These are phyloP conservation scores for Pseudopithomyces chartarum DNA, from an alignment of 2,329 filamentous ascomycete genomes.

Conservation along the genomic window DNA sequence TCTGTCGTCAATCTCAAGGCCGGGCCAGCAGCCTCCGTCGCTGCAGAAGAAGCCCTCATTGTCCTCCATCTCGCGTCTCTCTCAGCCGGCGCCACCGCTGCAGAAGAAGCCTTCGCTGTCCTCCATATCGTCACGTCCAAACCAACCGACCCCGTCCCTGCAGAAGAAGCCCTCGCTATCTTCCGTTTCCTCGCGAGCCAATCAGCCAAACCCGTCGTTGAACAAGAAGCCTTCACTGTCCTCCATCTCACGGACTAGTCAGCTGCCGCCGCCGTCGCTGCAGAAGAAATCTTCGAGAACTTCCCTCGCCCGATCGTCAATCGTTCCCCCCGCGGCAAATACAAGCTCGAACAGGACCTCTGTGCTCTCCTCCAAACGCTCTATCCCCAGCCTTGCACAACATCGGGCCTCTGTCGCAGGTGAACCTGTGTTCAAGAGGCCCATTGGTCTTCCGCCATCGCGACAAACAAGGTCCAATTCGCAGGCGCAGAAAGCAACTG, in stretches of 20 bases:
- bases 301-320: constrained; percentile 33
- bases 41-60: constrained; percentile 39
- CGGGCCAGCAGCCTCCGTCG: constrained; percentile 15
- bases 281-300: constrained; percentile 13
- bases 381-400: constrained; percentile 23
- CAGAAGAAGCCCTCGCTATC: constrained; percentile 37
- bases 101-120: constrained; percentile 29
- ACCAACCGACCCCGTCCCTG: constrained; percentile 20
- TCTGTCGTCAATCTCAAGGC: constrained; percentile 25
- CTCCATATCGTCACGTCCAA: constrained; percentile 23
- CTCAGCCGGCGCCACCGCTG: constrained; percentile 53
- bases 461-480: constrained; percentile 32
- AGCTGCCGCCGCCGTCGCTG: background rate
- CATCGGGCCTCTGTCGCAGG: constrained; percentile 26
- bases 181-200: constrained; percentile 20
- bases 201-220: constrained; percentile 53
- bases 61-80: constrained; percentile 20
- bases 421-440: constrained; percentile 43
- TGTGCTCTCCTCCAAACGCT: constrained; percentile 27
- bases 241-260: constrained; percentile 23
- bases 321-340: constrained; percentile 20
- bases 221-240: constrained; percentile 28
- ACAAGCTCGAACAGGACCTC: constrained; percentile 28
- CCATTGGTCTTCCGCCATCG: constrained; percentile 41
- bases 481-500: constrained; percentile 13